Evolutionary conservation across 495 filamentous ascomycete genomes (phyloP).

Genomic region (Neurospora hispaniola): DNA sequence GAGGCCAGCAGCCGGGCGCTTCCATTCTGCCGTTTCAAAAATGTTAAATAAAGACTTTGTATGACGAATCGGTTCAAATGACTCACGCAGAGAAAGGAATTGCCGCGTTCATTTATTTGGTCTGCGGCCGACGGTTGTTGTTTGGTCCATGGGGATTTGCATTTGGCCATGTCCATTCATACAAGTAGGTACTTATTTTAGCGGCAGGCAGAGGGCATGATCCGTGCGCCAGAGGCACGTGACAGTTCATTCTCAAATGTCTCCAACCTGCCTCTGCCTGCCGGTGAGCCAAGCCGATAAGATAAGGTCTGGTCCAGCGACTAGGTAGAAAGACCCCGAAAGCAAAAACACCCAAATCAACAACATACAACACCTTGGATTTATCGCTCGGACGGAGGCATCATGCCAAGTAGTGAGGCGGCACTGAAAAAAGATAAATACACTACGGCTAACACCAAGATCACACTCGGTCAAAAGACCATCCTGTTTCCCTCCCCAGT

Average conservation of each 20-base stretch:
- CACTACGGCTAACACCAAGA: too few relatives aligned
- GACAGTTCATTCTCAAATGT: background rate
- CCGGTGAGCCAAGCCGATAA: too few relatives aligned
- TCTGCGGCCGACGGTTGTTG: background rate
- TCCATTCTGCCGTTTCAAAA: background rate
- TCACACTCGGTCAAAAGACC: too few relatives aligned
- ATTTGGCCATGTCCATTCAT: background rate
- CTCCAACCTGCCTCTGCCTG: too few relatives aligned
- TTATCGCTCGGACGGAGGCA: too few relatives aligned
- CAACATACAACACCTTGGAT: too few relatives aligned
- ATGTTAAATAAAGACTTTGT: background rate
- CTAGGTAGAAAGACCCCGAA: too few relatives aligned
- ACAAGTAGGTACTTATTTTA: background rate
- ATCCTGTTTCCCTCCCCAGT: too few relatives aligned
- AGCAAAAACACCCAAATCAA: too few relatives aligned
- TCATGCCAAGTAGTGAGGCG: too few relatives aligned
- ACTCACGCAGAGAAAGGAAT: background rate
- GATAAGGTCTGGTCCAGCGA: too few relatives aligned
- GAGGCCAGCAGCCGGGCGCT: background rate
- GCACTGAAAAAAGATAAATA: too few relatives aligned
- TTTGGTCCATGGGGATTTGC: background rate
- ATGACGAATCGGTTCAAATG: background rate
- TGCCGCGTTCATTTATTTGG: background rate
- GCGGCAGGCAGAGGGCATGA: background rate
- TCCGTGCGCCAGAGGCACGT: background rate